Evolutionary conservation across 2,329 filamentous ascomycete species (phyloP), one percentile per base, ranked within the genome.

Genomic region (Exserohilum rostratum): DNA sequence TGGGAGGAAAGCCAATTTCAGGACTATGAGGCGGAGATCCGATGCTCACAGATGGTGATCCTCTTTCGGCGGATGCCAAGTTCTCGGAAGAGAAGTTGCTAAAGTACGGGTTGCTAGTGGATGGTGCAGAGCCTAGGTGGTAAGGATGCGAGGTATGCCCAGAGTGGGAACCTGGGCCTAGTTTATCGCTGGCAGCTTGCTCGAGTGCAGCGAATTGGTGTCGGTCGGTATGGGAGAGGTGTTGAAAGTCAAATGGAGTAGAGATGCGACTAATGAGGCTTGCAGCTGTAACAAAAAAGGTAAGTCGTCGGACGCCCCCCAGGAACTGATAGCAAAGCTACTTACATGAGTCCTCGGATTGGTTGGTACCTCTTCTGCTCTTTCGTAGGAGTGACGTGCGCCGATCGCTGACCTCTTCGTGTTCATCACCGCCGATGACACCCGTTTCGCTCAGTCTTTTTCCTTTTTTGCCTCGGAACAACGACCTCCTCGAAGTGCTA

Each of bases 241-340:
- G 85, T 58, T 87, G 84, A 66, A 88, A 88, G 62, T 86, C 83
- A 70, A 85, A 88, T 1, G 85, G 85, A 52, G 80, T 80, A 0
- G 85, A 88, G 47, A 87, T 87, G 53, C 67, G 69, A 44, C 66
- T 60, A 47, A 70, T 74, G 15, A 72, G 61, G 12, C 60, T 46
- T 10, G 60, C 52, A 12, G 57, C 72, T 75, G 48, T 7, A 13
- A 9, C 27, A 11, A 25, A 25, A 25, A 52, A 47, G 58, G 51
- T 61, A 42, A 65, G 50, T 20, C 39, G 34, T 46, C 29, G 22
- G n/a, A 17, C n/a, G 11, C 3, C 39, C 25, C 18, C 17, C 7
- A 43, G 10, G 20, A 33, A 9, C 25, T 17, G 25, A 15, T 33
- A 33, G 35, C n/a, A 43, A 12, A 44, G 22, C 22, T 5, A 68